Conservation (phyloP, 2,329 filamentous ascomycete genomes). For the Ophidiomyces ophidiicola region DNA sequence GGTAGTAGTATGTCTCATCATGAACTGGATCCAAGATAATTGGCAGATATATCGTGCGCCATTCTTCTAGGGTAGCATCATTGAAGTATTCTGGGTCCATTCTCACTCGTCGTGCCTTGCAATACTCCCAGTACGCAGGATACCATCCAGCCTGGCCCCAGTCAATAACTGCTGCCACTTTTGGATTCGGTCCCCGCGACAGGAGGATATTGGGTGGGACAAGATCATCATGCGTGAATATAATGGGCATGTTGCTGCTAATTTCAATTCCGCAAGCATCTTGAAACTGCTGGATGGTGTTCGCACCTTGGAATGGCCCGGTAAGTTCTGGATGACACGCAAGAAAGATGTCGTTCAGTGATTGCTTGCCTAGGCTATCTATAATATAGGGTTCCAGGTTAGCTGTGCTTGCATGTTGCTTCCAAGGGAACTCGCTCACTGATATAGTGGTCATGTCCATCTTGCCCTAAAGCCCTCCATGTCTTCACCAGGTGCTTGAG, state of each 20-base stretch:
- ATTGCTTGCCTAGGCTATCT: slow-evolving; percentile 23
- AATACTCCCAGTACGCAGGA: slow-evolving; percentile 27
- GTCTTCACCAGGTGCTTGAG: slow-evolving; percentile 20
- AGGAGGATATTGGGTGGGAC: slow-evolving; percentile 19
- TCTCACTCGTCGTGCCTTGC: slow-evolving; percentile 21
- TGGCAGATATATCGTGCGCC: slow-evolving; percentile 23
- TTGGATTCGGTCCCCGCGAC: slow-evolving; percentile 17
- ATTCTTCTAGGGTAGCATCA: slow-evolving; percentile 22
- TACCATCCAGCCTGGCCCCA: slow-evolving; percentile 27
- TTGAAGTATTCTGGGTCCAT: slow-evolving; percentile 17
- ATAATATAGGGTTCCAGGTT: slow-evolving; percentile 2
- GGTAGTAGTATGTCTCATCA: slow-evolving; percentile 23
- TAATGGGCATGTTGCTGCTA: slow-evolving; percentile 16
- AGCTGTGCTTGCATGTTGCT: background rate
- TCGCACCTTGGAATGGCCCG: slow-evolving; percentile 23
- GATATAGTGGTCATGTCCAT: slow-evolving; percentile 15
- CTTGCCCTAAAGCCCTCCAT: slow-evolving; percentile 14
- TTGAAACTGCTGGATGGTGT: slow-evolving; percentile 25
- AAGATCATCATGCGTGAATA: slow-evolving; percentile 20
- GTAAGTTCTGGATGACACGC: slow-evolving; percentile 13
- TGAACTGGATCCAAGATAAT: slow-evolving; percentile 24
- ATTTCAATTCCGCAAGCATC: slow-evolving; percentile 24
- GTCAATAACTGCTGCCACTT: slow-evolving; percentile 22
- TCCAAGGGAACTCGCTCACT: slow-evolving; percentile 16
- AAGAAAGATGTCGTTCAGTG: slow-evolving; percentile 26